phyloP scores from a whole-genome alignment of 2,329 filamentous ascomycete species.

The Rutstroemia sydowiana region DNA sequence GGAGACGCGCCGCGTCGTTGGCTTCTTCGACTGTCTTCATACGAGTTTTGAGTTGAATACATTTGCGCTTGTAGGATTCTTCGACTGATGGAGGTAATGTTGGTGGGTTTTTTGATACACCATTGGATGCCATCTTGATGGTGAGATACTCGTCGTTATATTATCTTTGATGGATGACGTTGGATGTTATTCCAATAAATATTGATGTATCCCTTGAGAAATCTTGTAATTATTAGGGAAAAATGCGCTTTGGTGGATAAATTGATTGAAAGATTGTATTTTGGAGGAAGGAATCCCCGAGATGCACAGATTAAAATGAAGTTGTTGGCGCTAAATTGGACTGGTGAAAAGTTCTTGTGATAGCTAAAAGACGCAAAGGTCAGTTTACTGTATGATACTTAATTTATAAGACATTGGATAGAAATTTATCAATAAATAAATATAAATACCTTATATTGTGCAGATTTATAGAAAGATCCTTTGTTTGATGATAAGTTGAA shows the following conservation, averaged over 20 bases:
- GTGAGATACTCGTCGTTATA: too few relatives aligned
- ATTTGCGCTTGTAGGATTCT: slow-evolving; percentile 93
- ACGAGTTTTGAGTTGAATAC: slow-evolving; percentile 85
- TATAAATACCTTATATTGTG: not conserved
- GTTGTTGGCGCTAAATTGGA: slow-evolving; percentile 2
- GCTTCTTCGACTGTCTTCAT: slow-evolving; percentile 87
- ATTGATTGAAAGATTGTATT: not conserved
- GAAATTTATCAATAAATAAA: too few relatives aligned
- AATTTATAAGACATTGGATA: too few relatives aligned
- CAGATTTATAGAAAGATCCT: not conserved
- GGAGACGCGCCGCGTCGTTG: slow-evolving; percentile 75
- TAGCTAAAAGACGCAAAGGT: slow-evolving; percentile 2
- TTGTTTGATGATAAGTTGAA: too few relatives aligned
- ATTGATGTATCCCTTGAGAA: not conserved
- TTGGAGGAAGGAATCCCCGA: not conserved
- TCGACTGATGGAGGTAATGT: slow-evolving; percentile 82
- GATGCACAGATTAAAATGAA: not conserved
- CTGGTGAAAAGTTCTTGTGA: not conserved
- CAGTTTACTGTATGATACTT: too few relatives aligned
- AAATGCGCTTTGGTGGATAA: not conserved
- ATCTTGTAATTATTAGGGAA: not conserved
- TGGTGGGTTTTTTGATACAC: slow-evolving; percentile 39
- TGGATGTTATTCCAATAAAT: not conserved
- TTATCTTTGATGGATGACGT: not conserved
- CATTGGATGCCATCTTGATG: slow-evolving; percentile 9